Evolutionary conservation across 192 early-diverging fungal genomes (phyloP).

Genomic region (Coemansia sp.): DNA sequence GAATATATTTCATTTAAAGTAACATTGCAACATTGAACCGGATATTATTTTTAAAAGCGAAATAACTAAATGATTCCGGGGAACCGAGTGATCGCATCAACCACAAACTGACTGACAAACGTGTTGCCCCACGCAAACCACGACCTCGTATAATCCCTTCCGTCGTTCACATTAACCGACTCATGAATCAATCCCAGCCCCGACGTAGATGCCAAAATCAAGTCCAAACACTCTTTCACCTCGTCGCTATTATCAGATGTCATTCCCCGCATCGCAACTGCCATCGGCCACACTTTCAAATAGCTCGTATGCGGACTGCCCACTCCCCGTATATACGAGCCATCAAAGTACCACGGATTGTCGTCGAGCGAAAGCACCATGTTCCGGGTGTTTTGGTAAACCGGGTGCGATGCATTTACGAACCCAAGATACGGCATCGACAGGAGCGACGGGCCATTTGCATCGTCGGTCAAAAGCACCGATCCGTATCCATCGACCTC

Average conservation of each 20-base stretch:
- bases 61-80: conserved; percentile 33
- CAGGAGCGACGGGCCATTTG: conserved; percentile 65
- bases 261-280: conserved; percentile 55
- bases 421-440: conserved; percentile 65
- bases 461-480: conserved; percentile 67
- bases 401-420: conserved; percentile 42
- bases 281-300: conserved; percentile 70
- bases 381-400: conserved; percentile 60
- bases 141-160: conserved; percentile 32
- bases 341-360: conserved; percentile 69
- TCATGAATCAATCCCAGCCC: conserved; percentile 68
- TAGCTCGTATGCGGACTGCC: conserved; percentile 66
- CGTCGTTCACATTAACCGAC: conserved; percentile 55
- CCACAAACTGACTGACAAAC: conserved; percentile 36
- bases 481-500: conserved; percentile 75
- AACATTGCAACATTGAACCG: too few relatives aligned
- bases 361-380: conserved; percentile 58
- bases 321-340: conserved; percentile 55
- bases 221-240: conserved; percentile 58
- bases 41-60: neutral
- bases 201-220: conserved; percentile 53
- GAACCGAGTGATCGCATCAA: conserved; percentile 35
- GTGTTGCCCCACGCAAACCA: conserved; percentile 55
- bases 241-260: conserved; percentile 56
- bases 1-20: too few relatives aligned